Evolutionary conservation across 2,329 filamentous ascomycete genomes (phyloP).

Genomic region (Niveomyces coronatus): DNA sequence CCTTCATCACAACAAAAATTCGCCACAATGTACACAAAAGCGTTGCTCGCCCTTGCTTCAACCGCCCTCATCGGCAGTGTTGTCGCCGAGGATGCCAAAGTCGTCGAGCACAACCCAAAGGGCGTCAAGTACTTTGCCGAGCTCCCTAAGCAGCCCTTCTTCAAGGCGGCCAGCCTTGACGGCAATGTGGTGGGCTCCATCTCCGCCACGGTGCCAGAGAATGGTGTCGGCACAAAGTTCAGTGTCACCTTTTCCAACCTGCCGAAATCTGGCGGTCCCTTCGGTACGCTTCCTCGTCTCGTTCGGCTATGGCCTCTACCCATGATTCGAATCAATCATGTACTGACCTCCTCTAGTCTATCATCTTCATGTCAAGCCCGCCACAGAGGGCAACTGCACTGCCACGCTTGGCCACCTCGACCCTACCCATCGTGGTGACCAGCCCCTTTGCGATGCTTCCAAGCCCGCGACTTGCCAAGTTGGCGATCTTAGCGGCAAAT

Average conservation of each 20-base stretch:
- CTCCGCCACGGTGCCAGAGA: conserved; percentile 31
- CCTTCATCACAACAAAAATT: not conserved
- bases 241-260: conserved; percentile 47
- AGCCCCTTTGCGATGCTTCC: conserved; percentile 45
- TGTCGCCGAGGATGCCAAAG: conserved; percentile 34
- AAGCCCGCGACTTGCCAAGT: conserved; percentile 59
- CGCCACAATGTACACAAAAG: conserved; percentile 14
- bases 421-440: conserved; percentile 55
- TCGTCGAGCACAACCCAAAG: conserved; percentile 44
- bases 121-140: conserved; percentile 43
- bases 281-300: conserved; percentile 36
- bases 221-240: conserved; percentile 46
- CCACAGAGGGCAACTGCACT: conserved; percentile 65
- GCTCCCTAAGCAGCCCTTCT: conserved; percentile 44
- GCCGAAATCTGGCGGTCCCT: conserved; percentile 46
- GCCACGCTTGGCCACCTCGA: conserved; percentile 58
- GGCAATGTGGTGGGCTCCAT: conserved; percentile 47
- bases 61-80: conserved; percentile 20
- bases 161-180: conserved; percentile 32
- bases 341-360: conserved; percentile 42
- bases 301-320: conserved; percentile 1
- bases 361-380: conserved; percentile 59
- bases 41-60: conserved; percentile 18
- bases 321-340: not conserved
- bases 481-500: conserved; percentile 67